A percentile compares a stretch with the other conserved stretches of the same genome.
Evolutionary conservation across 805 yeast species (phyloP).

Genomic region (Cyberlindnera bimundalis): DNA sequence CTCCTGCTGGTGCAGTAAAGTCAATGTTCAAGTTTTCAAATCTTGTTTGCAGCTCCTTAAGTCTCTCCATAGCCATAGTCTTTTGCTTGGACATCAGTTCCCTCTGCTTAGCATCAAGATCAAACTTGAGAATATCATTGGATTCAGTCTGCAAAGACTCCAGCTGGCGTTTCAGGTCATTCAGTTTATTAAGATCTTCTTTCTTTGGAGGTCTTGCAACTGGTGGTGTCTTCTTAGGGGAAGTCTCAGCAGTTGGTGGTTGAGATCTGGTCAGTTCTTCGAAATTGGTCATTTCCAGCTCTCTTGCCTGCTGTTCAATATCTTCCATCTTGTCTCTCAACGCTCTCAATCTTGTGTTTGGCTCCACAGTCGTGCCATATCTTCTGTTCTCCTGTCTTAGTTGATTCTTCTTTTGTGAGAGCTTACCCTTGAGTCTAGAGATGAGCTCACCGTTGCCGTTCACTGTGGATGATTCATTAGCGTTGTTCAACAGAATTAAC

Average conservation of each 20-base stretch:
- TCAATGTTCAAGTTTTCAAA: slow-evolving; percentile 65
- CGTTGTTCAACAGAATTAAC: slow-evolving; percentile 57
- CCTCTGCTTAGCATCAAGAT: slow-evolving; percentile 46
- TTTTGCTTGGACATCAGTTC: slow-evolving; percentile 60
- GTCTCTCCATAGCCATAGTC: slow-evolving; percentile 63
- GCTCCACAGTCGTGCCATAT: slow-evolving; percentile 60
- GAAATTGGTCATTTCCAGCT: slow-evolving; percentile 82
- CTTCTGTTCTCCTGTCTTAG: slow-evolving; percentile 42
- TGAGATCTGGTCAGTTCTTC: slow-evolving; percentile 39
- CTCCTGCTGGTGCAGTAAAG: slow-evolving; percentile 30
- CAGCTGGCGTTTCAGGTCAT: slow-evolving; percentile 51
- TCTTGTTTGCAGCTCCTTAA: slow-evolving; percentile 63
- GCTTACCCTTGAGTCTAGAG: slow-evolving; percentile 37
- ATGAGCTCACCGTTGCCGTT: slow-evolving; percentile 33
- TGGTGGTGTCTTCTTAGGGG: slow-evolving; percentile 27
- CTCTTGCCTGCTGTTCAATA: slow-evolving; percentile 79
- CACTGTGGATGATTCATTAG: slow-evolving; percentile 29
- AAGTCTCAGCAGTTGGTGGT: slow-evolving; percentile 18
- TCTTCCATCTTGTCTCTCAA: slow-evolving; percentile 82
- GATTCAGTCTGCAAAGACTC: slow-evolving; percentile 68
- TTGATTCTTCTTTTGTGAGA: slow-evolving; percentile 37
- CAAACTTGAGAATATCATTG: slow-evolving; percentile 69
- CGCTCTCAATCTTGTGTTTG: slow-evolving; percentile 69
- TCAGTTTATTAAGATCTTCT: slow-evolving; percentile 55
- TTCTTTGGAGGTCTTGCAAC: slow-evolving; percentile 32